A percentile compares a stretch with the other conserved stretches of the same genome.
Evolutionary conservation across 192 early-diverging fungal genomes (phyloP).

Genomic region (Oehlia diaphana): DNA sequence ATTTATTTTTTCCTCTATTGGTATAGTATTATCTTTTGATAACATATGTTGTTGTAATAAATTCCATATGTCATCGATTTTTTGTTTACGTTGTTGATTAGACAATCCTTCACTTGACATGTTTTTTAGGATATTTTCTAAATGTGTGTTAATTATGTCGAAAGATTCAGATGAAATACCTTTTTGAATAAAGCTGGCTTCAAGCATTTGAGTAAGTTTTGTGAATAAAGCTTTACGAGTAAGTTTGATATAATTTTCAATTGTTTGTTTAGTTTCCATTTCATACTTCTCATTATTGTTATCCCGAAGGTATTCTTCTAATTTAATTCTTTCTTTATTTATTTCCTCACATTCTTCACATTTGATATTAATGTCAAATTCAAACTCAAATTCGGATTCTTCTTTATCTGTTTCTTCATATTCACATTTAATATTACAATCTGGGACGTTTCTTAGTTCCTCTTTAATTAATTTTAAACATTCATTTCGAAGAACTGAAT

Average conservation of each 20-base stretch:
- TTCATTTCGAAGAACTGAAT: neutral
- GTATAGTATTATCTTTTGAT: neutral
- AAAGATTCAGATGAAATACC: constrained; percentile 11
- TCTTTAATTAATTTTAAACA: neutral
- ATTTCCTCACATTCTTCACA: neutral
- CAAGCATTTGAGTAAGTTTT: constrained; percentile 22
- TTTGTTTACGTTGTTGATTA: neutral
- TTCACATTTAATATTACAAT: neutral
- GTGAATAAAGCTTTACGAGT: neutral
- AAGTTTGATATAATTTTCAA: constrained; percentile 17
- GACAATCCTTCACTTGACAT: neutral
- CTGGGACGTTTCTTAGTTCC: neutral
- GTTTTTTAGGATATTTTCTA: constrained; percentile 5
- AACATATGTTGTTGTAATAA: neutral
- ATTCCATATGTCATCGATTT: constrained; percentile 9
- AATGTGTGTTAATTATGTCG: neutral
- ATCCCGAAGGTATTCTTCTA: neutral
- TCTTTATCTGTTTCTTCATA: neutral
- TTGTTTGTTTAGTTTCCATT: neutral
- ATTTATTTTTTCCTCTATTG: constrained; percentile 10
- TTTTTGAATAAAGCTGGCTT: constrained; percentile 4
- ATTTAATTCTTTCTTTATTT: neutral
- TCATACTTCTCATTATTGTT: constrained; percentile 13
- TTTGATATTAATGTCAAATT: neutral
- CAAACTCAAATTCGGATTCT: too few species aligned